Evolutionary conservation across 1,284 basidiomycete genomes (phyloP).

Genomic region (Ganoderma lucidum): DNA sequence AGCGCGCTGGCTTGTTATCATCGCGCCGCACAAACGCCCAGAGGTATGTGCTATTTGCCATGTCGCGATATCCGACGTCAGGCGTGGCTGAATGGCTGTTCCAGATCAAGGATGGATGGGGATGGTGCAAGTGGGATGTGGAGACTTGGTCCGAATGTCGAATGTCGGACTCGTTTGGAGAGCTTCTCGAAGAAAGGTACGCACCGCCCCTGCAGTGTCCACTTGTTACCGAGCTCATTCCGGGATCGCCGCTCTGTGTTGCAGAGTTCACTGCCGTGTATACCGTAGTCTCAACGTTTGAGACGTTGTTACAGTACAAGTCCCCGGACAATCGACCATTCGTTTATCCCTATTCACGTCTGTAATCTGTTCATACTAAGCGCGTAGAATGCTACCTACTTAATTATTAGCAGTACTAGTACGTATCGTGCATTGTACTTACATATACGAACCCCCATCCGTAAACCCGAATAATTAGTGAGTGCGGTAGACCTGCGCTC

Average conservation of each 20-base stretch:
- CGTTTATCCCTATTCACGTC: not conserved
- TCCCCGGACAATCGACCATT: not conserved
- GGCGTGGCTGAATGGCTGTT: not conserved
- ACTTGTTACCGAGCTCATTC: not conserved
- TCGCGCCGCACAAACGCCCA: conserved; percentile 80
- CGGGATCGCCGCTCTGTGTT: not conserved
- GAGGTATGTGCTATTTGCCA: conserved; percentile 50
- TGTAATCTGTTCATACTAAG: not conserved
- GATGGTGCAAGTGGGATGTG: conserved; percentile 75
- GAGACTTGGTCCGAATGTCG: conserved; percentile 57
- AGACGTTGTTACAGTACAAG: not conserved
- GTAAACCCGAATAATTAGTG: not conserved
- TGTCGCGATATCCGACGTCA: not conserved
- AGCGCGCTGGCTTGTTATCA: conserved; percentile 67
- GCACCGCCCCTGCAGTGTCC: conserved; percentile 22
- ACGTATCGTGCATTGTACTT: not conserved
- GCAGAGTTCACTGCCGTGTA: conserved; percentile 57
- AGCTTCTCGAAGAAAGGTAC: conserved; percentile 65
- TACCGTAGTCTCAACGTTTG: conserved; percentile 44
- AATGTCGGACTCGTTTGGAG: conserved; percentile 51
- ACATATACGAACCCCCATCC: not conserved
- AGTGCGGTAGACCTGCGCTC: not conserved
- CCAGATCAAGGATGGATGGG: conserved; percentile 81
- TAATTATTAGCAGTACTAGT: not conserved
- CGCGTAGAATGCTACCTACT: not conserved